A percentile compares a stretch with the other conserved stretches of the same genome.
These are phyloP conservation scores for Ampelocalamus luodianensis DNA, from an alignment of 176 grass and related monocot species.

Conservation along the genomic window DNA sequence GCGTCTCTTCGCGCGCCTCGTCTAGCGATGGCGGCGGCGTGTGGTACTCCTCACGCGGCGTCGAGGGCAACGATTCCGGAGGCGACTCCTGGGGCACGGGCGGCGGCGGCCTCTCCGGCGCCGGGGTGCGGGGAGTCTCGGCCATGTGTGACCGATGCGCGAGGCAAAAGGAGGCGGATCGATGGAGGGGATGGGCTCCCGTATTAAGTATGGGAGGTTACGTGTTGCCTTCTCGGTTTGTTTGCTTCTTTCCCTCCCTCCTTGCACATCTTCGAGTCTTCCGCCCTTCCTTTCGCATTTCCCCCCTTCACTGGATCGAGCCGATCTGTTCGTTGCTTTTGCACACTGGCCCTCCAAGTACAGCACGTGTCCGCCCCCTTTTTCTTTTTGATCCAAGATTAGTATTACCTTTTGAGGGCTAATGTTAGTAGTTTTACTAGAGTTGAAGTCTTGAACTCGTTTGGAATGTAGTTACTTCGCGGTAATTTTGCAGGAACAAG, in stretches of 20 bases:
- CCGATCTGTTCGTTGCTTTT: background rate
- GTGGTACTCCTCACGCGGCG: slow-evolving; percentile 47
- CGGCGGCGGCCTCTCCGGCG: slow-evolving; percentile 51
- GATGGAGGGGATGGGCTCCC: slow-evolving; percentile 14
- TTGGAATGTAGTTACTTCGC: too few species aligned
- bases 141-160: slow-evolving; percentile 22
- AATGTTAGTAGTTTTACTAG: too few species aligned
- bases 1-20: slow-evolving; percentile 40
- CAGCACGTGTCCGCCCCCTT: background rate
- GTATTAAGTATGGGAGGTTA: slow-evolving; percentile 45
- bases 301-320: too few species aligned
- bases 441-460: too few species aligned
- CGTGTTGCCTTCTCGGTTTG: slow-evolving; percentile 38
- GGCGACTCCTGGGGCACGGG: slow-evolving; percentile 31
- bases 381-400: background rate
- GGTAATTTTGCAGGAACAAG: too few species aligned
- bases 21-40: slow-evolving; percentile 53
- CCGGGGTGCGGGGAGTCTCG: slow-evolving; percentile 36
- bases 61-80: slow-evolving; percentile 26
- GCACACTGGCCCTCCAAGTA: background rate
- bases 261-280: background rate
- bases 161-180: background rate
- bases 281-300: too few species aligned
- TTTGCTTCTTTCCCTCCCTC: slow-evolving; percentile 28
- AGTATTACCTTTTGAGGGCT: too few species aligned